phyloP scores from a whole-genome alignment of 257 asterid species.

The Solanum etuberosum region DNA sequence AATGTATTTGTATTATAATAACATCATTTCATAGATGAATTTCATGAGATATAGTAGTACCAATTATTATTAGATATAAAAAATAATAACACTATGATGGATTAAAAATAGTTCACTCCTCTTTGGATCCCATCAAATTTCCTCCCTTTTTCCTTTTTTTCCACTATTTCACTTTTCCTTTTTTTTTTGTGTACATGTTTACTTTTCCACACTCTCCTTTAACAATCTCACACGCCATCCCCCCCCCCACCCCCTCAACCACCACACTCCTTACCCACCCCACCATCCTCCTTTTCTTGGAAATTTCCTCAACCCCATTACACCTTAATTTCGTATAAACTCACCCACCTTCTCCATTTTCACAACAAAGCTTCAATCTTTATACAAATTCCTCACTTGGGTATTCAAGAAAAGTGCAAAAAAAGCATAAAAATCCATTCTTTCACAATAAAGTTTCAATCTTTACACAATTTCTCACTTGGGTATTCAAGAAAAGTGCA shows the following conservation, averaged over 20 bases:
- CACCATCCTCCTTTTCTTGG: background rate
- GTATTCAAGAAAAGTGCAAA: background rate
- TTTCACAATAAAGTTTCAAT: background rate
- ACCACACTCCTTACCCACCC: constrained; percentile 14
- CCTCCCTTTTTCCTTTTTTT: constrained; percentile 6
- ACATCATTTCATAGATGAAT: background rate
- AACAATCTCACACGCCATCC: constrained; percentile 58
- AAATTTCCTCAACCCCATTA: constrained; percentile 6
- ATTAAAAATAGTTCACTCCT: background rate
- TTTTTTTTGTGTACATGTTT: background rate
- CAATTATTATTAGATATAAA: background rate
- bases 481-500: background rate
- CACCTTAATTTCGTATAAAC: background rate
- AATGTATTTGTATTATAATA: background rate
- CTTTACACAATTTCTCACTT: background rate
- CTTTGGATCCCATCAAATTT: background rate
- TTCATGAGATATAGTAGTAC: background rate
- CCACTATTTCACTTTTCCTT: constrained; percentile 4
- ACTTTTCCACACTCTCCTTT: constrained; percentile 29
- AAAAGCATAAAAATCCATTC: background rate
- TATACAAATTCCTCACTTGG: background rate
- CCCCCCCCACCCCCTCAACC: constrained; percentile 12
- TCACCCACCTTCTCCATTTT: background rate
- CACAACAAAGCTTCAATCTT: background rate
- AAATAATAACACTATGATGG: background rate